phyloP scores from a whole-genome alignment of 1,139 yeast species.

The Sugiyamaella castrensis region DNA sequence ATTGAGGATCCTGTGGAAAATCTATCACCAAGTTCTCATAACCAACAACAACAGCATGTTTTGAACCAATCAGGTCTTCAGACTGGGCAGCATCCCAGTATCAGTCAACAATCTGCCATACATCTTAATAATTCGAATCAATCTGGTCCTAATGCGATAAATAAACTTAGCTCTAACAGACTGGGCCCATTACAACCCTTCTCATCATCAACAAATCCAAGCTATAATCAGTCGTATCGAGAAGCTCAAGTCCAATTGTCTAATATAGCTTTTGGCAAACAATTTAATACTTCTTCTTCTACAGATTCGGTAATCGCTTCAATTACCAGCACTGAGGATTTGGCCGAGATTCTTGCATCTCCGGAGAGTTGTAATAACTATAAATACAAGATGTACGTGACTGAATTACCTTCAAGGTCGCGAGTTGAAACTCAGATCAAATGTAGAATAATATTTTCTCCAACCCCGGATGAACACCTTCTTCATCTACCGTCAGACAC shows the following conservation, averaged over 20 bases:
- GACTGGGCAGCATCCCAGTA: too few relatives aligned
- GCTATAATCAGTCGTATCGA: slow-evolving; percentile 14
- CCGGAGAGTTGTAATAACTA: slow-evolving; percentile 8
- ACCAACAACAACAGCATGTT: too few relatives aligned
- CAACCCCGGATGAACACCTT: slow-evolving; percentile 68
- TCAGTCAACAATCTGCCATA: too few relatives aligned
- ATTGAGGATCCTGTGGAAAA: too few relatives aligned
- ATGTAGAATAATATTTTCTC: slow-evolving; percentile 60
- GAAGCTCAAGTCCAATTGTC: slow-evolving; percentile 23
- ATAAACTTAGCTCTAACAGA: background rate
- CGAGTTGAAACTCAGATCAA: slow-evolving; percentile 96
- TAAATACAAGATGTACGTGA: slow-evolving; percentile 57
- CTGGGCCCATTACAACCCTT: background rate
- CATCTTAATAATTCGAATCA: too few relatives aligned
- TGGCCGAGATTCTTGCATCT: slow-evolving; percentile 7
- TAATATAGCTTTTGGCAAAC: slow-evolving; percentile 24
- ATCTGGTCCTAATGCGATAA: background rate
- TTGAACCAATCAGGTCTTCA: too few relatives aligned
- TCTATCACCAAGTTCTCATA: too few relatives aligned
- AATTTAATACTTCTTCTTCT: background rate
- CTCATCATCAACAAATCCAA: background rate
- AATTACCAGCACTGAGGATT: slow-evolving; percentile 3
- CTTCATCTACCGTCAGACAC: slow-evolving; percentile 82
- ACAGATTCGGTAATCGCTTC: background rate
- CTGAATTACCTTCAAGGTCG: slow-evolving; percentile 70